Evolutionary conservation across 352 stramenopile genomes (phyloP), one percentile per base, ranked within the genome.

Genomic region (Thalassiosira allenii): DNA sequence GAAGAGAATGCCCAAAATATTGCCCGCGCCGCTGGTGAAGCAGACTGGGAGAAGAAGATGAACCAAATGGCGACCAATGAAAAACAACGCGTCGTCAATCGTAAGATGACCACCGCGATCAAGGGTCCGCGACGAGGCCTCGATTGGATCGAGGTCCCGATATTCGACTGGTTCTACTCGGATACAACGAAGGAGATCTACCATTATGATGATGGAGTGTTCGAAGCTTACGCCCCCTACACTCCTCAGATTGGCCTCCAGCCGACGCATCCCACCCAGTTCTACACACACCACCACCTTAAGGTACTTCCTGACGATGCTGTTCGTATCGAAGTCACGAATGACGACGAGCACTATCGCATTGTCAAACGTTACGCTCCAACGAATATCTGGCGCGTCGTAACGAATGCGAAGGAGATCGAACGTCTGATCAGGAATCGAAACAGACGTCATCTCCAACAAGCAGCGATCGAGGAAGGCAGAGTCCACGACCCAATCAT

Each of bases 1-100:
- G 70, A 78, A n/a, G 2, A 43, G 20, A 63, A 63, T 22, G 44
- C 57, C 20, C 41, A 70, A 40, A 23, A 78, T 41, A 51, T 71
- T 12, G 59, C 70, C 2, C 34, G 30, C 27, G 70, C 70, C n/a
- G 52, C 58, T 14, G 70, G 70, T 2, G 61, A 73, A 33, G 11
- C 44, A 25, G 70, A 79, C 30, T 79, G 70, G 70, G 63, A n/a
- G 2, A 63, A 73, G 22, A 23, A 62, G 11, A 8, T 52, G 30
- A 37, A 59, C 2, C 23, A 22, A 17, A 73, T 73, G 44, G 25
- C 25, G 12, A 11, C 11, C 2, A 34, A 17, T 12, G 20, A 29
- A 1, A 29, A 37, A 27, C 6, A 47, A 23, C 25, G 25, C 2
- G 33, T 8, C 1, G 37, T 64, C 2, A 51, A 65, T 29, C 3